Base-by-base conservation (phyloP, 2,329 filamentous ascomycete species). In the Exophiala alcalophila region DNA sequence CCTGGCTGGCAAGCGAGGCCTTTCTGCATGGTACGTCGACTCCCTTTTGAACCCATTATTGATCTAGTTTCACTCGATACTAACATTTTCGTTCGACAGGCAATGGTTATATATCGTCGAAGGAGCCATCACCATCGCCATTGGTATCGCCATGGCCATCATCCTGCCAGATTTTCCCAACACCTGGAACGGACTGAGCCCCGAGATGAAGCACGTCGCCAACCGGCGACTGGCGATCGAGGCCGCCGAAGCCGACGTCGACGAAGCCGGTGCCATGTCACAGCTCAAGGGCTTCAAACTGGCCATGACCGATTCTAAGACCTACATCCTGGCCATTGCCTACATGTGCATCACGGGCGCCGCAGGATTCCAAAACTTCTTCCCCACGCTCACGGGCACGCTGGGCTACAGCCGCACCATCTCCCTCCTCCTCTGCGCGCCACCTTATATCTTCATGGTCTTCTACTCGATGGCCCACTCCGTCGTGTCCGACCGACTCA, bases 341-440 rank as follows among this genome's bases (percentile, higher is more conserved):
- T 74, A 73, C 56, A 66, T 72, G 61, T 61, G 65, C 47, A 71
- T 73, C 41, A 72, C 68, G 2, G 71, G 69, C 5, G 69, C 71
- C 7, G 65, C 67, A 2, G 73, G 72, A 2, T 75, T 77, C 57
- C 73, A 77, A 42, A 75, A 77, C 59, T 80, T 77, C 64, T 77
- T 77, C 59, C 74, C 74, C 0, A 71, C 73, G 0, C 65, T 71
- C 51, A 76, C 65, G 24, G 58, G 48, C 52, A 72, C 70, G 0
- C 61, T 77, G 10, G 62, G 64, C 15, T 69, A 68, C 52, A 57
- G 47, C 50, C 47, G 69, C 18, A 71, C 68, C 21, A 62, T 74
- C 20, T 73, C 74, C 0, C 57, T 77, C 12, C 61, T 77, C 7
- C 66, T 77, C 3, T 70, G 71, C 10, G 73, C 73, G 0, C 73